These are phyloP conservation scores for Cutaneotrichosporon arboriforme DNA, from an alignment of 1,284 basidiomycete species.

Conservation along the genomic window DNA sequence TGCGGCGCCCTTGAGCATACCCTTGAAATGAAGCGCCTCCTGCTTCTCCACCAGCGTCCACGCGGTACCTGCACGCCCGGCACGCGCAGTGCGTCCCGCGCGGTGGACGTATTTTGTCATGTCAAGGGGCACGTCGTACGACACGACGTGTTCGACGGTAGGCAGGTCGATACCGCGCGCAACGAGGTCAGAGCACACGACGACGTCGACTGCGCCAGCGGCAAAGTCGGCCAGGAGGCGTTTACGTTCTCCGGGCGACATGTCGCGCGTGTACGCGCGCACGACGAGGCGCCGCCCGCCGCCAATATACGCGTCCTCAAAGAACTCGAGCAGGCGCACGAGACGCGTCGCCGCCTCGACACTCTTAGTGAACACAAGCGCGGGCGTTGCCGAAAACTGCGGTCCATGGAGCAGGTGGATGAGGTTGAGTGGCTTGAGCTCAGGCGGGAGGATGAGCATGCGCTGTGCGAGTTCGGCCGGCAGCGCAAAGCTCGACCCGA, in stretches of 20 bases:
- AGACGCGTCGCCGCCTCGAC: constrained; percentile 83
- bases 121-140: constrained; percentile 92
- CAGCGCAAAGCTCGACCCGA: constrained; percentile 67
- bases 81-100: constrained; percentile 88
- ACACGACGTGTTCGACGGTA: constrained; percentile 83
- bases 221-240: constrained; percentile 74
- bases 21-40: constrained; percentile 88
- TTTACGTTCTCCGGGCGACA: constrained; percentile 67
- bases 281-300: constrained; percentile 50
- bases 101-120: constrained; percentile 97
- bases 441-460: constrained; percentile 73
- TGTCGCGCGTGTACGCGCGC: constrained; percentile 80
- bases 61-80: constrained; percentile 75
- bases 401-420: constrained; percentile 69
- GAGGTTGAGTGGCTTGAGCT: constrained; percentile 81
- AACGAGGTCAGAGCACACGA: constrained; percentile 92
- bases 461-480: constrained; percentile 73
- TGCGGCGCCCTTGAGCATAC: constrained; percentile 68
- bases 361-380: constrained; percentile 91
- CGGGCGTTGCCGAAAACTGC: constrained; percentile 39
- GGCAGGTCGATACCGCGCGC: constrained; percentile 95
- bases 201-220: constrained; percentile 76
- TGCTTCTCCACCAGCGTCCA: constrained; percentile 96
- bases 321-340: constrained; percentile 74
- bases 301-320: constrained; percentile 57